phyloP scores from a whole-genome alignment of 345 rosid genomes.

The Murraya paniculata region DNA sequence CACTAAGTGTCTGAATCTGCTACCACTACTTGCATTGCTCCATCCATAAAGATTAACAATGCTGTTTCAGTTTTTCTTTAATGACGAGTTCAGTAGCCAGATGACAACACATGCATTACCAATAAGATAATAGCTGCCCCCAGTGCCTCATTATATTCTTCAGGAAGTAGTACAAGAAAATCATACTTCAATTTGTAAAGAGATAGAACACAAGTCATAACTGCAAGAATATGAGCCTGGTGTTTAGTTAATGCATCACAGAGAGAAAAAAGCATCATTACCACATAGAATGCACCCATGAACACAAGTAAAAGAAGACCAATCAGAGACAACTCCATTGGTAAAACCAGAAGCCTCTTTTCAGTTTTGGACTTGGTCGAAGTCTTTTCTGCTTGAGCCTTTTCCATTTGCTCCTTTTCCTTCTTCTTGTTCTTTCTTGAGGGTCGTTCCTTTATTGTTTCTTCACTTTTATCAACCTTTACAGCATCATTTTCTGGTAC shows the following conservation, averaged over 20 bases:
- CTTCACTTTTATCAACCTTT: slow-evolving; percentile 52
- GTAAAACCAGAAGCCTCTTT: slow-evolving; percentile 83
- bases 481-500: slow-evolving; percentile 37
- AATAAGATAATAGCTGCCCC: neutral
- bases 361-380: slow-evolving; percentile 42
- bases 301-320: slow-evolving; percentile 79
- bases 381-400: slow-evolving; percentile 40
- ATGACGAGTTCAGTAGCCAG: neutral
- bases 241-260: neutral
- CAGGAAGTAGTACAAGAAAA: neutral
- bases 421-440: slow-evolving; percentile 70
- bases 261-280: slow-evolving; percentile 33
- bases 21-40: neutral
- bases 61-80: neutral
- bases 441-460: slow-evolving; percentile 48
- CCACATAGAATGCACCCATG: slow-evolving; percentile 98
- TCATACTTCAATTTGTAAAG: slow-evolving; percentile 4
- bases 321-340: slow-evolving; percentile 73
- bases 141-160: neutral
- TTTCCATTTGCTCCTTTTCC: slow-evolving; percentile 57
- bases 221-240: neutral
- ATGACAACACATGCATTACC: neutral
- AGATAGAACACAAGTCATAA: neutral
- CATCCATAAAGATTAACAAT: neutral
- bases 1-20: neutral